Conservation (phyloP, 2,329 filamentous ascomycete genomes). For the Aureobasidium sp. region DNA sequence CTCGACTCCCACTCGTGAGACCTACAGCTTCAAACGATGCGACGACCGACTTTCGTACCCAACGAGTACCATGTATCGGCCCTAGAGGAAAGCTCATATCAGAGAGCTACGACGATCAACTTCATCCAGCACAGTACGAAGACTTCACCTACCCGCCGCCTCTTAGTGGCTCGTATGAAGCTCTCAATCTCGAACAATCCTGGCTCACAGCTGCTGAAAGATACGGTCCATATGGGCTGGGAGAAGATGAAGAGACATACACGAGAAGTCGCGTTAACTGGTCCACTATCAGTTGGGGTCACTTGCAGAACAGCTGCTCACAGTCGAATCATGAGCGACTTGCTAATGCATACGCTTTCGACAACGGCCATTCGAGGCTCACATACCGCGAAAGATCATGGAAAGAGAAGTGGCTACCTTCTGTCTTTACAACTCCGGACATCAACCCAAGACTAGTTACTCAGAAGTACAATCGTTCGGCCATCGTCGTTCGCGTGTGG, state of each 20-base stretch:
- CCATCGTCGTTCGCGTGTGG: constrained; percentile 48
- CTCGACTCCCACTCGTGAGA: neutral
- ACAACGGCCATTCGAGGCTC: constrained; percentile 41
- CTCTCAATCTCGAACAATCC: constrained; percentile 50
- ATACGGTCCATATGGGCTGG: constrained; percentile 61
- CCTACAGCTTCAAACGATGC: neutral
- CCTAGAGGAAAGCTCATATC: constrained; percentile 14
- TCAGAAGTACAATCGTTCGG: constrained; percentile 26
- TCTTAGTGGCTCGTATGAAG: constrained; percentile 25
- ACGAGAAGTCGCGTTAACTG: constrained; percentile 57
- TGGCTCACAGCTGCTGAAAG: constrained; percentile 65
- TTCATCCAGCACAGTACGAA: neutral
- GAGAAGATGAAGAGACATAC: constrained; percentile 49
- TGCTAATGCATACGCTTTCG: constrained; percentile 19
- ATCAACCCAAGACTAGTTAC: constrained; percentile 4
- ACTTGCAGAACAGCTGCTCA: constrained; percentile 70
- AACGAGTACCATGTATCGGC: constrained; percentile 13
- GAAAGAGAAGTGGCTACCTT: constrained; percentile 13
- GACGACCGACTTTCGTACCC: neutral
- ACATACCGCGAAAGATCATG: constrained; percentile 23
- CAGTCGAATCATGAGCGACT: constrained; percentile 70
- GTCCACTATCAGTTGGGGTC: constrained; percentile 73
- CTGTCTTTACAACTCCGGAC: constrained; percentile 7
- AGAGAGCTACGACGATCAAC: constrained; percentile 18
- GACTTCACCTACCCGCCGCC: constrained; percentile 7